A percentile compares a stretch with the other conserved stretches of the same genome.
Conservation (phyloP, 2,329 filamentous ascomycete genomes). For the Mollisiaceae sp. region DNA sequence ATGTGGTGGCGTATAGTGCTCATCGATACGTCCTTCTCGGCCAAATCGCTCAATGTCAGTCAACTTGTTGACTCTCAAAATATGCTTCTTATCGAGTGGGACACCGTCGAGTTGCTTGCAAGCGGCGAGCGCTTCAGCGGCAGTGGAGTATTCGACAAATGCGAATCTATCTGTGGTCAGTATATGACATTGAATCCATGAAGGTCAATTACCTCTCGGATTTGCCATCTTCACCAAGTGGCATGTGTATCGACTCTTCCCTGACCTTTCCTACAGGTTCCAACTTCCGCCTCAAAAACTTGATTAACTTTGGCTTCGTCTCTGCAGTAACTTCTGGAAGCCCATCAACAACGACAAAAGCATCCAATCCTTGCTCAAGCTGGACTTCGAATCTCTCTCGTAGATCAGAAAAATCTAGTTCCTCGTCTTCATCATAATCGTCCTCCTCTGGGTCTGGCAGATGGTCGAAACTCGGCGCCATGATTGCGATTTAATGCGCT, state of each 20-base stretch:
- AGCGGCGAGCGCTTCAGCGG: slow-evolving; percentile 87
- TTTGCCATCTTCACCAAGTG: slow-evolving; percentile 83
- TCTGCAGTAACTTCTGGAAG: slow-evolving; percentile 88
- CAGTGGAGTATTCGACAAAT: slow-evolving; percentile 93
- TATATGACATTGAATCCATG: slow-evolving; percentile 12
- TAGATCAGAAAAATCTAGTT: slow-evolving; percentile 94
- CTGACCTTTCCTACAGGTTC: slow-evolving; percentile 82
- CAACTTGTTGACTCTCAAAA: slow-evolving; percentile 93
- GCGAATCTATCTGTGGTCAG: slow-evolving; percentile 70
- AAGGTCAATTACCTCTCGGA: slow-evolving; percentile 73
- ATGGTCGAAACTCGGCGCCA: slow-evolving; percentile 94
- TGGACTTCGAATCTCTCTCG: slow-evolving; percentile 94
- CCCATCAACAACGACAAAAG: slow-evolving; percentile 95
- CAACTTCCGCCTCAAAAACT: slow-evolving; percentile 94
- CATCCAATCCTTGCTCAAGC: slow-evolving; percentile 93
- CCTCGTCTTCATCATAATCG: slow-evolving; percentile 85
- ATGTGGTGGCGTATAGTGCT: slow-evolving; percentile 82
- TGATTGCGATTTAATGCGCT: slow-evolving; percentile 54
- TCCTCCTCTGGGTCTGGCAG: slow-evolving; percentile 89
- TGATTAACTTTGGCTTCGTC: slow-evolving; percentile 91
- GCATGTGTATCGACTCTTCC: slow-evolving; percentile 93
- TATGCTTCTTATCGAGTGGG: slow-evolving; percentile 96
- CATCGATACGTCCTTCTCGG: slow-evolving; percentile 89
- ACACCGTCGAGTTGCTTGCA: slow-evolving; percentile 86
- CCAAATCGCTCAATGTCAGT: slow-evolving; percentile 97